These are phyloP conservation scores for Thermothielavioides terrestris DNA, from an alignment of 495 filamentous ascomycete genomes.

Conservation along the genomic window DNA sequence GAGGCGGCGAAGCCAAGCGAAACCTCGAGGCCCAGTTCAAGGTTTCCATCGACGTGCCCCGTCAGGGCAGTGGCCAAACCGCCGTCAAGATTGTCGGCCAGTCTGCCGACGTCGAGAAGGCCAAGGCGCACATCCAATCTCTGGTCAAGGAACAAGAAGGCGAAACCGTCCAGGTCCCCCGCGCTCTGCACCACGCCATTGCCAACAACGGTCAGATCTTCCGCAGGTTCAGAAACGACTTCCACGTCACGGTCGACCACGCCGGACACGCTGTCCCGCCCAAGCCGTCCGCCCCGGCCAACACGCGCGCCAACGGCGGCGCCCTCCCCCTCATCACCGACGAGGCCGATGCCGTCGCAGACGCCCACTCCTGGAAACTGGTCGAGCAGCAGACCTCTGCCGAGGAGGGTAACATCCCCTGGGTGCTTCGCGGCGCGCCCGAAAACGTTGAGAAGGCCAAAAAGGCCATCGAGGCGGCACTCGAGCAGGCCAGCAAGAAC, in stretches of 20 bases:
- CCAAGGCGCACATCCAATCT: slow-evolving; percentile 70
- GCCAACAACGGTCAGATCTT: slow-evolving; percentile 89
- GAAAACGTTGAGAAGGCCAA: slow-evolving; percentile 73
- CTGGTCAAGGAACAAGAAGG: slow-evolving; percentile 80
- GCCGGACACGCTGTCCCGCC: slow-evolving; percentile 64
- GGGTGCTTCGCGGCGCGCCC: slow-evolving; percentile 71
- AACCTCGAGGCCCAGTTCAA: slow-evolving; percentile 83
- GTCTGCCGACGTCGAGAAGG: slow-evolving; percentile 67
- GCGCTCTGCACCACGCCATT: slow-evolving; percentile 69
- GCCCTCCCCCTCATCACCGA: slow-evolving; percentile 85
- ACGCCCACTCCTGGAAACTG: slow-evolving; percentile 72
- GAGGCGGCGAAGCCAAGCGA: slow-evolving; percentile 76
- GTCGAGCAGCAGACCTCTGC: slow-evolving; percentile 46
- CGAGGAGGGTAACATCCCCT: slow-evolving; percentile 74
- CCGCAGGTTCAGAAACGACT: slow-evolving; percentile 71
- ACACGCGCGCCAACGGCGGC: slow-evolving; percentile 42
- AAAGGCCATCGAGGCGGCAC: slow-evolving; percentile 56
- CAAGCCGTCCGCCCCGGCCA: slow-evolving; percentile 44
- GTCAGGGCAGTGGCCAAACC: slow-evolving; percentile 58
- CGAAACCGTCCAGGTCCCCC: slow-evolving; percentile 74
- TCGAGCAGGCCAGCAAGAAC: slow-evolving; percentile 63
- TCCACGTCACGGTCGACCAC: slow-evolving; percentile 84
- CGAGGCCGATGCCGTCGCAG: slow-evolving; percentile 49
- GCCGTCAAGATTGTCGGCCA: slow-evolving; percentile 77
- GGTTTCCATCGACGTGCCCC: slow-evolving; percentile 82